Base-by-base conservation (phyloP, 192 early-diverging fungal genomes). In the Coemansia sp. region DNA sequence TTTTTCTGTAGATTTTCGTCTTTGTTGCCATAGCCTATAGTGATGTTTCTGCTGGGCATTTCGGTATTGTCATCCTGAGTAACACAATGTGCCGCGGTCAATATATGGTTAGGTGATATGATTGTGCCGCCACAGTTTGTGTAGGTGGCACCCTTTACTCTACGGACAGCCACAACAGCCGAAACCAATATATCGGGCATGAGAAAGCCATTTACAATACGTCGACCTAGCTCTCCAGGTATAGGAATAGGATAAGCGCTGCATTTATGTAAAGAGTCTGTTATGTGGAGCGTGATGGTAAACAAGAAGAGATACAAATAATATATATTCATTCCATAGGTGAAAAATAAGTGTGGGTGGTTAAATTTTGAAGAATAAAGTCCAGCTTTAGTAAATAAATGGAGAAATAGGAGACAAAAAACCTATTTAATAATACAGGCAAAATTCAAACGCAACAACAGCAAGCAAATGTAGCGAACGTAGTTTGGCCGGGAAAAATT, bases 81-180 rank as follows among this genome's bases (percentile, higher is more conserved):
- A 65, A 78, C 37, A 17, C 75, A 78, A 42, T 76, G 64, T 0
- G 59, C 70, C 2, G 65, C 62, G 0, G 69, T 77, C 2, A 76
- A 15, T 4, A 67, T 35, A 30, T 64, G 36, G n/a, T 60, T 53
- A 8, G 39, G 39, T 9, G 61, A 60, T 1, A 72, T 48, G 5
- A 80, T 48, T 5, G 51, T 63, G 23, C 65, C 68, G 27, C 76
- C 76, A 44, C 76, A 78, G 5, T 50, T 37, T 28, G 38, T 53
- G 22, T 37, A 24, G 1, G 9, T 26, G 11, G 26, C 15, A 4
- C 49, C 34, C 19, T 18, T 60, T 29, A 14, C 58, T 22, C 32
- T 24, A 3, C 2, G 9, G 38, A 63, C 9, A 2, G 53, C 54
- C 4, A 70, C 67, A 2, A 37, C 46, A 22, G 58, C 61, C 2